Base-by-base conservation (phyloP, 768 basidiomycete species). In the Tylopilus intermedius region DNA sequence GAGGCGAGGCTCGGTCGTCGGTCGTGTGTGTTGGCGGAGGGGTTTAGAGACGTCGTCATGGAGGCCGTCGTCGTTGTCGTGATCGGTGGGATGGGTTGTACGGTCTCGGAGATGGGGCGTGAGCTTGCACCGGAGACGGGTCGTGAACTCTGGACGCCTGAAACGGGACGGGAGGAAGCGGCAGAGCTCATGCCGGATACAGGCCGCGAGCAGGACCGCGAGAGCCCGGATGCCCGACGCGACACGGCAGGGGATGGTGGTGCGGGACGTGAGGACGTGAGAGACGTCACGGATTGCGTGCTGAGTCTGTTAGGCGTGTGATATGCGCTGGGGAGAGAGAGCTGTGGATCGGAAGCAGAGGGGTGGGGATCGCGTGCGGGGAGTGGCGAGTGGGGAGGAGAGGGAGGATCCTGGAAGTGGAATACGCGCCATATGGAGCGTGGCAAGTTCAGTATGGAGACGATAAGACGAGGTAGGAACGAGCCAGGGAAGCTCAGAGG, bases 221-320 rank as follows among this genome's bases (percentile, higher is more conserved):
- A 67, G 7, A 65, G 43, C 9, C 63, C 61, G 10, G 77, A 76
- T 45, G 68, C 48, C 52, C 71, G 54, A 33, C 80, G 76, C 0
- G 80, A 81, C 5, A 73, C 51, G 0, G 74, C 79, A 14, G 83
- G 83, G 2, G 81, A 84, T 4, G 79, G 79, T 0, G 84, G 83
- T 0, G 83, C 83, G 32, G 81, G 82, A 5, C 83, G 79, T 0
- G 75, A 76, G 11, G 77, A 76, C 0, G 72, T 72, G 55, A 72
- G 77, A 46, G 67, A 73, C 42, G 44, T 64, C 10, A 56, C 49
- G 7, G 66, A 68, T 15, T 61, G 64, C 0, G 56, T 53, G 53
- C 66, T 66, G 11, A 66, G 51, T 6, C 64, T 58, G 54, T 55
- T 35, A 22, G 56, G n/a, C 18, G 53, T 57, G 54, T 57, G 40